Conservation (phyloP, 2,329 filamentous ascomycete genomes). For the Fonsecaea pedrosoi region DNA sequence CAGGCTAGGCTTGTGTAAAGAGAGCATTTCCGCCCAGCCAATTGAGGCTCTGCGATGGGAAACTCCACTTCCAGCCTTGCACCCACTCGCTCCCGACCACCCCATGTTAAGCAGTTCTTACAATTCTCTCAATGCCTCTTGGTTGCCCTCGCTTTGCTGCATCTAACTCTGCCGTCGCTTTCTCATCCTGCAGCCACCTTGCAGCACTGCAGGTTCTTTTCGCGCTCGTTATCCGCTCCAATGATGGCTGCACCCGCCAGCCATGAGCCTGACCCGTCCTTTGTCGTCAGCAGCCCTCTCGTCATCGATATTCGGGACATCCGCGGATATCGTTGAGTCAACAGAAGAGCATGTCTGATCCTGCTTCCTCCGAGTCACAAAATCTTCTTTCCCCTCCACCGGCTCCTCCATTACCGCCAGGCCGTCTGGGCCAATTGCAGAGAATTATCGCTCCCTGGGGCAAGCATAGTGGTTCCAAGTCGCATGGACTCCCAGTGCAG, state of each 20-base stretch:
- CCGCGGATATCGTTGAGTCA: constrained; percentile 15
- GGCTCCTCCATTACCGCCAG: constrained; percentile 43
- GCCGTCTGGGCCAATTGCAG: constrained; percentile 38
- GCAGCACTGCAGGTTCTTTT: constrained; percentile 13
- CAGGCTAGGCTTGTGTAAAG: constrained; percentile 1
- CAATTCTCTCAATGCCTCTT: constrained; percentile 14
- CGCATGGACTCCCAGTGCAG: constrained; percentile 33
- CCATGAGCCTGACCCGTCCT: constrained; percentile 22
- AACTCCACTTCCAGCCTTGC: constrained; percentile 22
- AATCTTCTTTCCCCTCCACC: constrained; percentile 40
- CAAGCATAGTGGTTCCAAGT: constrained; percentile 33
- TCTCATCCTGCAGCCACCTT: constrained; percentile 23
- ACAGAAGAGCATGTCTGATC: constrained; percentile 28
- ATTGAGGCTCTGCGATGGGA: background rate
- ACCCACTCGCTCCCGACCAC: constrained; percentile 16
- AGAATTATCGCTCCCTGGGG: constrained; percentile 40
- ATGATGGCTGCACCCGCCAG: constrained; percentile 25
- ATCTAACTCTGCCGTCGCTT: constrained; percentile 12
- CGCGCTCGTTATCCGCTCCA: constrained; percentile 23
- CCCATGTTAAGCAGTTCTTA: constrained; percentile 11
- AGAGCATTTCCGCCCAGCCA: constrained; percentile 2
- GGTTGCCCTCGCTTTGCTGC: constrained; percentile 14
- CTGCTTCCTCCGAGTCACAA: constrained; percentile 19
- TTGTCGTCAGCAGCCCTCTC: constrained; percentile 21
- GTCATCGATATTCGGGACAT: constrained; percentile 24